Percentiles rank a stretch among this genome's conserved stretches.
Evolutionary conservation across 2,329 filamentous ascomycete genomes (phyloP).

Genomic region (Aureobasidium vineae): DNA sequence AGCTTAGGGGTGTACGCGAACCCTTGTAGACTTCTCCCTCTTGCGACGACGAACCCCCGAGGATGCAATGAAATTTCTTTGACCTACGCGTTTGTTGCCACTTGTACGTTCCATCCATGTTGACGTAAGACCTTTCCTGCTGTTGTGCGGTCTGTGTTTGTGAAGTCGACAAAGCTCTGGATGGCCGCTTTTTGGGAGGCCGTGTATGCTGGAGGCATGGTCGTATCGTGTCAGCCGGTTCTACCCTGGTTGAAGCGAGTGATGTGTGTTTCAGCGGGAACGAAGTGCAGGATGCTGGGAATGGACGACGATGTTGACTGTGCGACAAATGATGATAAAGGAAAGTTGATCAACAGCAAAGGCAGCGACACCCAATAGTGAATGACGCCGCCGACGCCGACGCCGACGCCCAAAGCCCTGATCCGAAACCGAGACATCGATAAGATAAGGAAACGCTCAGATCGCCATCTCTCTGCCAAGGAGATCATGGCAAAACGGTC

Average conservation of each 20-base stretch:
- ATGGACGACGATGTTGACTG: neutral
- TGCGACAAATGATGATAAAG: constrained; percentile 1
- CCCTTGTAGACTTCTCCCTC: constrained; percentile 4
- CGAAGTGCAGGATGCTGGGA: neutral
- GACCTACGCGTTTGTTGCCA: constrained; percentile 50
- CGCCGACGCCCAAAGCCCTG: constrained; percentile 3
- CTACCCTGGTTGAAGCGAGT: neutral
- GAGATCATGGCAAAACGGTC: neutral
- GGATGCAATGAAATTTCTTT: neutral
- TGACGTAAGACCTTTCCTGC: constrained; percentile 49
- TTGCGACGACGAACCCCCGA: neutral
- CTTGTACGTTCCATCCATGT: constrained; percentile 47
- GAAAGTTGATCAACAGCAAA: constrained; percentile 18
- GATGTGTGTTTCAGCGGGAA: neutral
- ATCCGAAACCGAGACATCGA: constrained; percentile 14
- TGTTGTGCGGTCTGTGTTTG: constrained; percentile 46
- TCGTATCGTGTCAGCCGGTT: constrained; percentile 29
- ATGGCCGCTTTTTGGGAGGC: constrained; percentile 49
- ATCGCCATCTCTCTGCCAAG: constrained; percentile 4
- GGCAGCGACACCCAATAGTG: constrained; percentile 4
- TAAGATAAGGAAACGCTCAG: constrained; percentile 15
- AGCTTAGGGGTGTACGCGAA: neutral
- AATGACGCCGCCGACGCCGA: constrained; percentile 5
- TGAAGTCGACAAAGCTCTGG: constrained; percentile 46
- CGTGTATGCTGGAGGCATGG: constrained; percentile 50